These are phyloP conservation scores for Xylaria venustula DNA, from an alignment of 495 filamentous ascomycete genomes.

Conservation along the genomic window DNA sequence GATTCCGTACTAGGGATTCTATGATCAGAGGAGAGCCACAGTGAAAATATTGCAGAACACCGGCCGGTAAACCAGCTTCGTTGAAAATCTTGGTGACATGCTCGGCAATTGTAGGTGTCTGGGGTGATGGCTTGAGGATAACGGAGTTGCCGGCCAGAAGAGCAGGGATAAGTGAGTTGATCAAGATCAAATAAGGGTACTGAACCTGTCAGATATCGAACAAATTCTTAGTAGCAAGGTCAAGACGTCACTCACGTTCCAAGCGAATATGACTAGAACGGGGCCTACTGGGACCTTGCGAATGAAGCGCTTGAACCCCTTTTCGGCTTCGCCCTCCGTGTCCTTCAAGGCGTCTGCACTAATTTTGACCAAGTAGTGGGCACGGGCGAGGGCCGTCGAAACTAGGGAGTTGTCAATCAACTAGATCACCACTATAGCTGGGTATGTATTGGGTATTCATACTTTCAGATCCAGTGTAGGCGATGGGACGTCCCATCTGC, in stretches of 20 bases:
- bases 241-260: conserved; percentile 69
- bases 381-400: conserved; percentile 74
- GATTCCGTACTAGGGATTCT: conserved; percentile 69
- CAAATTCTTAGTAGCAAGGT: neutral
- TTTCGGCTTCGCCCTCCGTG: conserved; percentile 74
- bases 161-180: conserved; percentile 88
- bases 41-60: conserved; percentile 88
- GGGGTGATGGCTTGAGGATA: conserved; percentile 89
- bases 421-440: neutral
- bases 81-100: conserved; percentile 71
- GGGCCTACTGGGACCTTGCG: conserved; percentile 82
- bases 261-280: conserved; percentile 84
- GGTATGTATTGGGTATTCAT: neutral
- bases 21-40: conserved; percentile 70
- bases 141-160: conserved; percentile 84
- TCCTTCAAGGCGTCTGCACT: conserved; percentile 69
- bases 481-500: conserved; percentile 92
- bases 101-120: conserved; percentile 88
- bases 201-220: conserved; percentile 31
- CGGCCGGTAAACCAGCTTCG: conserved; percentile 73
- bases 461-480: conserved; percentile 73
- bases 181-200: conserved; percentile 90
- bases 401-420: conserved; percentile 36
- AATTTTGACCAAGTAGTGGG: conserved; percentile 77
- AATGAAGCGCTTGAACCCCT: conserved; percentile 86